Percentiles rank a stretch among this genome's conserved stretches.
Evolutionary conservation across 1,284 basidiomycete species (phyloP).

Genomic region (Leccinum subrobustum): DNA sequence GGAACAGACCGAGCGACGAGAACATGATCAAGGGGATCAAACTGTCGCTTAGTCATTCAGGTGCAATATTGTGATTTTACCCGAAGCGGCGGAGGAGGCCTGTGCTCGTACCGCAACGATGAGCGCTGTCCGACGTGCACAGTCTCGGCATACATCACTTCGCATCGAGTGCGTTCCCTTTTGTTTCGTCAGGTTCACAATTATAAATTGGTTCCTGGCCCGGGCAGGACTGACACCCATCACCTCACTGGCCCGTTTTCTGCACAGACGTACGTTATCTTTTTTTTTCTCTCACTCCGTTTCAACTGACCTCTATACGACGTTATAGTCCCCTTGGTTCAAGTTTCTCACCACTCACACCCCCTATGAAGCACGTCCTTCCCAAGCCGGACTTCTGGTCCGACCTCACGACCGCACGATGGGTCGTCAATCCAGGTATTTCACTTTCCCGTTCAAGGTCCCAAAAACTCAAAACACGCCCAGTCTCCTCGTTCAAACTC

Average conservation of each 20-base stretch:
- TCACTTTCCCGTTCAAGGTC: background rate
- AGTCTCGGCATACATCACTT: background rate
- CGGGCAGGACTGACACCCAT: background rate
- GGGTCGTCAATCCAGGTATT: constrained; percentile 75
- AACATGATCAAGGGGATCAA: constrained; percentile 51
- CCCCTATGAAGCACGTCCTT: background rate
- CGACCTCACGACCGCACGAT: constrained; percentile 52
- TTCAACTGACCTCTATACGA: background rate
- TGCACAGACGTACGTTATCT: background rate
- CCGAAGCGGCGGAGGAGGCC: too few species aligned
- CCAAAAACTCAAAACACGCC: background rate
- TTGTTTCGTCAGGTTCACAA: background rate
- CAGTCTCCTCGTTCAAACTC: constrained; percentile 72
- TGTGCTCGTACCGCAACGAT: background rate
- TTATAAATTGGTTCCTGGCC: background rate
- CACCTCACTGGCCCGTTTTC: background rate
- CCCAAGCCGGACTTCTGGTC: constrained; percentile 20
- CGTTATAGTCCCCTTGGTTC: background rate
- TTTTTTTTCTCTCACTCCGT: background rate
- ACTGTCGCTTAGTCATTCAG: background rate
- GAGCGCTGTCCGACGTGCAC: background rate
- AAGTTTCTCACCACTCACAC: background rate
- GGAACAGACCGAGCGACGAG: constrained; percentile 58
- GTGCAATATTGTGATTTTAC: background rate
- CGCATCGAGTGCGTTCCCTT: background rate